A percentile compares a stretch with the other conserved stretches of the same genome.
These are phyloP conservation scores for Hymenoscyphus scutula DNA, from an alignment of 2,329 filamentous ascomycete species.

Conservation along the genomic window DNA sequence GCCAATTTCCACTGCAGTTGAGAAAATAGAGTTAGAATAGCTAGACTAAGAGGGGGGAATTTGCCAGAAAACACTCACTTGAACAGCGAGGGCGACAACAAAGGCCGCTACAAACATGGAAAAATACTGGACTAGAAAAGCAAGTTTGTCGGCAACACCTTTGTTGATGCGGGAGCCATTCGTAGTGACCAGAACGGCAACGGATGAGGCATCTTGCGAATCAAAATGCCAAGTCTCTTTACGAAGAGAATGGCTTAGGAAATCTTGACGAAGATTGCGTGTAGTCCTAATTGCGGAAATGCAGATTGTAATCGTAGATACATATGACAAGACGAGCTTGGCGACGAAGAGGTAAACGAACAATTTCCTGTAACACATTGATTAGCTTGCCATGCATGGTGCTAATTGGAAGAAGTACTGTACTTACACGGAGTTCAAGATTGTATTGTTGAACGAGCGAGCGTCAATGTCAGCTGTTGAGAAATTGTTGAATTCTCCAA, in stretches of 20 bases:
- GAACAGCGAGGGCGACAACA: too few relatives aligned
- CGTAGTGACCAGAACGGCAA: constrained; percentile 3
- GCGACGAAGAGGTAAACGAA: constrained; percentile 15
- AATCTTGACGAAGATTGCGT: constrained; percentile 5
- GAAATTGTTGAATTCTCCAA: constrained; percentile 35
- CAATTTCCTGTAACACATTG: constrained; percentile 2
- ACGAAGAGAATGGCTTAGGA: constrained; percentile 10
- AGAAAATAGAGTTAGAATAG: constrained; percentile 49
- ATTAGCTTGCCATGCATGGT: background rate
- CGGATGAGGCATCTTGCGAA: background rate
- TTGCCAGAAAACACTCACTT: too few relatives aligned
- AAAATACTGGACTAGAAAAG: constrained; percentile 42
- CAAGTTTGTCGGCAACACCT: constrained; percentile 69
- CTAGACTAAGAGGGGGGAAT: background rate
- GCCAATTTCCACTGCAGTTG: constrained; percentile 88
- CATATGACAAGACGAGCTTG: constrained; percentile 4
- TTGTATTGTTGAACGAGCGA: background rate
- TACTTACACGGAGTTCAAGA: background rate
- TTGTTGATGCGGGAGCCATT: constrained; percentile 7
- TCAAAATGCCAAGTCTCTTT: constrained; percentile 8
- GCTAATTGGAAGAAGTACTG: background rate
- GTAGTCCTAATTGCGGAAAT: constrained; percentile 12
- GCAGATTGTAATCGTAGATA: constrained; percentile 9
- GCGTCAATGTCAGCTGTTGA: background rate
- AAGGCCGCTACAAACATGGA: too few relatives aligned